phyloP scores from a whole-genome alignment of 2,329 filamentous ascomycete genomes.

The Ceratocystis destructans region DNA sequence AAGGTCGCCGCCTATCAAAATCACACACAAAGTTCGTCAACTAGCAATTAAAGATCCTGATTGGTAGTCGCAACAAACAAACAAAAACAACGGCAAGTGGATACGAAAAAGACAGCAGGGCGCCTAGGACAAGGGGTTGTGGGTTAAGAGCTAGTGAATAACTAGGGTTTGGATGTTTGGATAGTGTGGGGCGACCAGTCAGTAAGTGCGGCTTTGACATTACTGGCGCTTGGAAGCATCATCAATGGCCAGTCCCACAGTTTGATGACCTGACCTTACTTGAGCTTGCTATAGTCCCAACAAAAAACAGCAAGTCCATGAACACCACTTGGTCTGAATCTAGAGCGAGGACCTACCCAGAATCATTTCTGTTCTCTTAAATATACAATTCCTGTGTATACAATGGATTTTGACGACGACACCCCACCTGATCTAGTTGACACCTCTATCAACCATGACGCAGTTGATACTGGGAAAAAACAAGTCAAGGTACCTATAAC shows the following conservation, averaged over 20 bases:
- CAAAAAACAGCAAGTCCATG: no score
- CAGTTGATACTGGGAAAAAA: conserved; percentile 32
- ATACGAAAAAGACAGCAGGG: conserved; percentile 8
- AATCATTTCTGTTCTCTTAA: no score
- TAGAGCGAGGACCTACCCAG: no score
- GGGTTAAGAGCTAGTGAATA: neutral
- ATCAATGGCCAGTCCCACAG: no score
- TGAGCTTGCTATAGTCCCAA: no score
- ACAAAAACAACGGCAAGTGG: neutral
- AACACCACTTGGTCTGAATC: no score
- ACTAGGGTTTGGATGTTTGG: neutral
- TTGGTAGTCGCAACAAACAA: conserved; percentile 4
- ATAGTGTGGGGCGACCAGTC: neutral
- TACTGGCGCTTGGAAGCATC: no score
- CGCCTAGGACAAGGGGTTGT: neutral
- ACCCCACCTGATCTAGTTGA: conserved; percentile 51
- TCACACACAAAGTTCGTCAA: neutral
- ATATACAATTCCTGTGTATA: conserved; percentile 12
- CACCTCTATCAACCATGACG: conserved; percentile 27
- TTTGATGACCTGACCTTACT: no score
- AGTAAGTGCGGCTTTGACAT: neutral
- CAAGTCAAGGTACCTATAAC: conserved; percentile 64
- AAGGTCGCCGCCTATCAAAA: neutral
- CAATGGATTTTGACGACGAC: conserved; percentile 54
- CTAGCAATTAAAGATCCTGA: neutral